Base-by-base conservation (phyloP, 2,329 filamentous ascomycete genomes). In the Ceratocystis papillata region DNA sequence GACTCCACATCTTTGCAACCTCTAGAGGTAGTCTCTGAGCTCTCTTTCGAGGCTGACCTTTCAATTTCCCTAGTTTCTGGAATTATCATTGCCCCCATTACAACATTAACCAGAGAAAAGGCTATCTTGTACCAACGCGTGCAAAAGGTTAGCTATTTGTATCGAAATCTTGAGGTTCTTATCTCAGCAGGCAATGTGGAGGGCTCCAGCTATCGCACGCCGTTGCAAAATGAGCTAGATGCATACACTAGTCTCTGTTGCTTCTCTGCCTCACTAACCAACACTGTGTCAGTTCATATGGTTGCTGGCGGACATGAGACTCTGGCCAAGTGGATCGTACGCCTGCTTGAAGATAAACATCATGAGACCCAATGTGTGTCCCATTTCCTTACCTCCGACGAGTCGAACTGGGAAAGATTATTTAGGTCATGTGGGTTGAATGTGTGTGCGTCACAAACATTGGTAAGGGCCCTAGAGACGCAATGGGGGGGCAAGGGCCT, bases 41-140 rank as follows among this genome's bases (percentile, higher is more conserved):
- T 81, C 1, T 75, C 75, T 0, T 75, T 77, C 5, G 87, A 90
- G 73, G 87, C 89, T 2, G 91, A 96, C 70, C 74, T 96, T 2
- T 81, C 87, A 64, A 12, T 65, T 65, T 22, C 62, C 45, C 7
- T 33, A 62, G 15, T 46, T 15, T 12, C 82, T 0, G 90, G 88
- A 0, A 76, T 96, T 2, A 74, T 96, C 0, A 72, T 88, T 22
- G 89, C 89, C 0, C 88, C 25, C 12, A 30, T 63, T 33, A 3
- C 45, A 10, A 5, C 17, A 3, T 15, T 53, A 6, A 30, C 25
- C 5, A 15, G 5, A 12, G 25, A 22, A 33, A 48, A 53, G 3
- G 8, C 45, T 2, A 5, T 22, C 1, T 7, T 50, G 3, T 30
- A 63, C 8, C 20, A 46, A 33, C 61, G 61, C 15, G 15, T 93